A percentile compares a stretch with the other conserved stretches of the same genome.
These are phyloP conservation scores for Kodamaea kaohsiungensis DNA, from an alignment of 805 yeast genomes.

Conservation along the genomic window DNA sequence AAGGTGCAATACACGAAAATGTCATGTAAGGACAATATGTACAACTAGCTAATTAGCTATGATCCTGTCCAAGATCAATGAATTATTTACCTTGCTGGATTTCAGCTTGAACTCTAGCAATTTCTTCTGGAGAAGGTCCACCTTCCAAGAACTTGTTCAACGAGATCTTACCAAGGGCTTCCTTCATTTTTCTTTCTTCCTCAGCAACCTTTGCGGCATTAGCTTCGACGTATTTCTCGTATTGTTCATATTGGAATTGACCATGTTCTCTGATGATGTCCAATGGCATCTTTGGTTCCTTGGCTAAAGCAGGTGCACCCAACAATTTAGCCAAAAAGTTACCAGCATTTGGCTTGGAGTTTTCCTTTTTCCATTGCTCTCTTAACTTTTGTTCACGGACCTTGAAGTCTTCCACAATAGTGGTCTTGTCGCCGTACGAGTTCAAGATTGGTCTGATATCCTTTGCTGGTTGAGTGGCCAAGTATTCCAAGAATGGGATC, in stretches of 20 bases:
- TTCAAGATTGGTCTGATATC: constrained; percentile 89
- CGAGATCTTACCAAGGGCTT: constrained; percentile 78
- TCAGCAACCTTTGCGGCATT: constrained; percentile 68
- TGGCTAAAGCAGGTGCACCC: constrained; percentile 58
- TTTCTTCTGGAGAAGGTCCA: constrained; percentile 72
- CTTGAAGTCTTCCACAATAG: constrained; percentile 77
- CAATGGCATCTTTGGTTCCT: constrained; percentile 73
- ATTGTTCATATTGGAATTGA: constrained; percentile 80
- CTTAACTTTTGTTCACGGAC: constrained; percentile 77
- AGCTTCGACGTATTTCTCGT: constrained; percentile 62
- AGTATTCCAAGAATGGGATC: constrained; percentile 91
- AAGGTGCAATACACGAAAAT: neutral
- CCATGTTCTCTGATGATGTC: constrained; percentile 91
- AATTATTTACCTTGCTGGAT: constrained; percentile 12
- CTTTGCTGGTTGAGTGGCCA: constrained; percentile 81
- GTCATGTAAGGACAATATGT: neutral
- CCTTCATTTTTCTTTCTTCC: constrained; percentile 85
- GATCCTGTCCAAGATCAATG: neutral
- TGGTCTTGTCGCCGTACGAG: constrained; percentile 64
- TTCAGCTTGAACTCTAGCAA: constrained; percentile 44
- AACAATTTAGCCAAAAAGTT: constrained; percentile 61
- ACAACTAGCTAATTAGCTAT: neutral
- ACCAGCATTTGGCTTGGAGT: constrained; percentile 43
- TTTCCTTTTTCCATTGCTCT: constrained; percentile 62
- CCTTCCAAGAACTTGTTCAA: constrained; percentile 87